phyloP scores from a whole-genome alignment of 2,329 filamentous ascomycete genomes.

The Xenoacremonium recifei region DNA sequence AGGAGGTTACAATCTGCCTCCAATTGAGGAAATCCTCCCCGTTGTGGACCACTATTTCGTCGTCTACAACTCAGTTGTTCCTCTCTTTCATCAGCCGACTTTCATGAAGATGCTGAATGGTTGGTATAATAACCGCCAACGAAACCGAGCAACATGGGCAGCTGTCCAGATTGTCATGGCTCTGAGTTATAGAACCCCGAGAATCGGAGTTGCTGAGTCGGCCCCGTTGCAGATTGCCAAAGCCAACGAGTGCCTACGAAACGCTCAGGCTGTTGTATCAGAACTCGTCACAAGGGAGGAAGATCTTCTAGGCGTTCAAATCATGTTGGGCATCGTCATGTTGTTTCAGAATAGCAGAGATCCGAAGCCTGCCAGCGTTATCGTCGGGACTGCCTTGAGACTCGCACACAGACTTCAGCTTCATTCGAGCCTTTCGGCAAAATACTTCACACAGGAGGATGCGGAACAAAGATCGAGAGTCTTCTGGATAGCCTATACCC shows the following conservation, averaged over 20 bases:
- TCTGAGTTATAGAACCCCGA: slow-evolving; percentile 30
- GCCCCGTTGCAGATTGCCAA: slow-evolving; percentile 17
- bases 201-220: slow-evolving; percentile 14
- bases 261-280: slow-evolving; percentile 36
- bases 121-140: slow-evolving; percentile 30
- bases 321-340: slow-evolving; percentile 36
- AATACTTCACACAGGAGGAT: slow-evolving; percentile 26
- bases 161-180: slow-evolving; percentile 40
- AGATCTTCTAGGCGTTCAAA: slow-evolving; percentile 38
- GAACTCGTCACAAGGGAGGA: slow-evolving; percentile 37
- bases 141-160: slow-evolving; percentile 32
- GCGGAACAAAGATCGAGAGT: slow-evolving; percentile 34
- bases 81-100: slow-evolving; percentile 34
- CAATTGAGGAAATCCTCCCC: slow-evolving; percentile 33
- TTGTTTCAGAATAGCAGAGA: slow-evolving; percentile 37
- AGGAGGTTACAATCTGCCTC: slow-evolving; percentile 25
- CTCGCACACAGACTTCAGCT: slow-evolving; percentile 36
- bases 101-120: slow-evolving; percentile 36
- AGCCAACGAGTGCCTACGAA: slow-evolving; percentile 32
- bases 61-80: slow-evolving; percentile 34
- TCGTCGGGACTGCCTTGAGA: slow-evolving; percentile 38
- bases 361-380: slow-evolving; percentile 34
- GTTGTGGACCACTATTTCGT: slow-evolving; percentile 37
- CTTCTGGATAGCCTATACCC: slow-evolving; percentile 41
- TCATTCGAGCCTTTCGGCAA: slow-evolving; percentile 27